Base-by-base conservation (phyloP, 1,284 basidiomycete genomes). In the Ceratorhiza oryzae-sativae region DNA sequence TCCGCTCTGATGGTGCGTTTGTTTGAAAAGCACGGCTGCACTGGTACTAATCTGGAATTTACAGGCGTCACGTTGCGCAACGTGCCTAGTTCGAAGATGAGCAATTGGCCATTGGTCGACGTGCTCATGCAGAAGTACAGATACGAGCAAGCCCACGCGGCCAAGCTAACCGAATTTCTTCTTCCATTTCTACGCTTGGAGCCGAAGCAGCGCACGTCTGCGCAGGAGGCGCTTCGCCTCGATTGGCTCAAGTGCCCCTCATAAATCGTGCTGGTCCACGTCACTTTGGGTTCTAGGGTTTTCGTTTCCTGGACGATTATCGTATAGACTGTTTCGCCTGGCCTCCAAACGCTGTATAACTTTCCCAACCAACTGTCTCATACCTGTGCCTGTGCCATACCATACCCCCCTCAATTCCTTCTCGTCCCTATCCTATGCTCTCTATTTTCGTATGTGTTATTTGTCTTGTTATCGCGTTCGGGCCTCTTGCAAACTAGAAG, bases 1-100 rank as follows among this genome's bases (percentile, higher is more conserved):
- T 74, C 63, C 60, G 61, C 9, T 70, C 63, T 25, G 72, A 74
- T 58, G 74, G 74, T 75, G 46, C 25, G 74, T 56, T 53, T n/a
- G 34, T 49, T 45, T 32, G 34, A n/a, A 27, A 27, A 27, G 20
- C 20, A 9, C 27, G 45, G 42, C 12, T 15, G 51, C 51, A 6
- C 45, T 27, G 6, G 51, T 25, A 18, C 45, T 48, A 27, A 45
- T 41, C n/a, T 23, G 42, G 18, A 53, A n/a, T 23, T n/a, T 18
- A 12, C 49, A 65, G 62, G 62, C 39, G 46, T 65, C 18, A 65
- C 62, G 32, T 39, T 65, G 62, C 62, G 62, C 62, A 65, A 65
- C 62, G 62, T 65, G 62, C 62, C 62, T 18, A 9, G 46, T 20
- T 51, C 62, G 30, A 65, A 65, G 62, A 65, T 65, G 62, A 65